These are phyloP conservation scores for Rhododendron simsii DNA, from an alignment of 148 eudicot genomes.

Conservation along the genomic window DNA sequence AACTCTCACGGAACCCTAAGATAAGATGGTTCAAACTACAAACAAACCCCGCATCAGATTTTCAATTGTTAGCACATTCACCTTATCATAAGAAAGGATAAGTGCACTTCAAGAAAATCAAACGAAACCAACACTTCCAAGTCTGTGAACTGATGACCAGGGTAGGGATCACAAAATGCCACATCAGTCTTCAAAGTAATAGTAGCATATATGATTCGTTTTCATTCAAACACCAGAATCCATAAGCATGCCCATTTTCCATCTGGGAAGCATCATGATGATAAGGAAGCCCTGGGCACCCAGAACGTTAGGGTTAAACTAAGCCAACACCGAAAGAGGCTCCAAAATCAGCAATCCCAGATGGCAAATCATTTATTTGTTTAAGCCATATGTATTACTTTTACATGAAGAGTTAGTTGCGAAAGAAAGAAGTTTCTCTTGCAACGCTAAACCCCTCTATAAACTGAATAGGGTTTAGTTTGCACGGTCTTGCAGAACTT, in stretches of 20 bases:
- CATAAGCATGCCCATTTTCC: conserved; percentile 12
- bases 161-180: background rate
- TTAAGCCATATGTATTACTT: conserved; percentile 16
- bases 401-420: background rate
- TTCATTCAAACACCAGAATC: background rate
- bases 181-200: background rate
- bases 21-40: background rate
- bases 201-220: background rate
- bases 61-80: background rate
- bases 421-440: background rate
- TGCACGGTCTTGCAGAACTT: conserved; percentile 51
- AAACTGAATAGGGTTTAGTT: conserved; percentile 21
- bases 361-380: conserved; percentile 27
- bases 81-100: background rate
- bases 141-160: background rate
- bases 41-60: background rate
- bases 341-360: conserved; percentile 37
- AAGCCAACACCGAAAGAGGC: background rate
- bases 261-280: conserved; percentile 36
- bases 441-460: conserved; percentile 2
- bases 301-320: conserved; percentile 2
- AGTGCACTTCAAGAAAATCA: background rate
- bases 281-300: conserved; percentile 20
- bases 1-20: background rate
- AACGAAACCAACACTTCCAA: background rate